Base-by-base conservation (phyloP, 2,329 filamentous ascomycete species). In the Dendrostoma leiphaemia region DNA sequence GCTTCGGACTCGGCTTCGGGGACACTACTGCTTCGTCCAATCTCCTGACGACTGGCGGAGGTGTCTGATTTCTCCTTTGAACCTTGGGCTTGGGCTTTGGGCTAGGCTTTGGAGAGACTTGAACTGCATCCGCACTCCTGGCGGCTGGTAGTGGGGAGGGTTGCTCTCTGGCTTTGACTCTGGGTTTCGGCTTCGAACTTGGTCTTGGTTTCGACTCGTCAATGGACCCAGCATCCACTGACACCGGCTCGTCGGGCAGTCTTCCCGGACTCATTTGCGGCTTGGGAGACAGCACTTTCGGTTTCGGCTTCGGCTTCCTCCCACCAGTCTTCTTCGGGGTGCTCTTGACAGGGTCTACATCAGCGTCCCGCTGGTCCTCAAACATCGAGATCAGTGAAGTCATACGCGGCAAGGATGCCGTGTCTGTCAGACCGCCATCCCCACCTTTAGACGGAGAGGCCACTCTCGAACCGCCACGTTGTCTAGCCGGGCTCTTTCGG, bases 301-400 rank as follows among this genome's bases (percentile, higher is more conserved):
- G 15, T 44, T 21, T 67, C 54, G 63, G 40, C 38, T 59, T 64
- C 3, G 62, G 58, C 41, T 57, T 62, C 48, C 52, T 24, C 44
- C 38, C 48, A 2, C 47, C 24, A 8, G 38, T 17, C 10, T 31
- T 32, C 21, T n/a, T 29, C 7, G 41, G 53, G 24, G 37, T 51
- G 10, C 19, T 72, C 63, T 73, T 74, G 6, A 67, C 62, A 3
- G 69, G 68, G 41, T 71, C 68, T n/a, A 60, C 61, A 15, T 59
- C 48, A 13, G 35, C 54, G 6, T 60, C 47, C 19, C 57, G 58
- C 53, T 59, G 76, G 59, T 77, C 74, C 69, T 91, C 88, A 60
- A 90, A 90, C 71, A 89, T 77, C 35, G 81, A 81, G 51, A 90
- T 85, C 19, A 90, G 73, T 4, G 84, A 81, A 3, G 76, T 82